These are phyloP conservation scores for Pseudohalonectria lignicola DNA, from an alignment of 2,329 filamentous ascomycete genomes.

Conservation along the genomic window DNA sequence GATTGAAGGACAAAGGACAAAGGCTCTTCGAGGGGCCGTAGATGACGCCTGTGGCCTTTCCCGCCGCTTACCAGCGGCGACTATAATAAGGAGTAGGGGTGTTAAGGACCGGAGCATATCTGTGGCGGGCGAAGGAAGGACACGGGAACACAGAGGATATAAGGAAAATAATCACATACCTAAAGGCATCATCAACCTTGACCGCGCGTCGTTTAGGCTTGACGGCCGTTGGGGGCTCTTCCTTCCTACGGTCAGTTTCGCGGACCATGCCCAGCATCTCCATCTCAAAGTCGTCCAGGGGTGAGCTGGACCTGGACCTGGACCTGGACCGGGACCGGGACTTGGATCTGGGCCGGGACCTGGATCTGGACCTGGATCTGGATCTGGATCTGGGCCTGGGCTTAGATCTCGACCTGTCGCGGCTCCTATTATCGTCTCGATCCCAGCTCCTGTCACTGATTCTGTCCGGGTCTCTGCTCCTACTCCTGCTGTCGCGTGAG, in stretches of 20 bases:
- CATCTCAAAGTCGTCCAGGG: conserved; percentile 11
- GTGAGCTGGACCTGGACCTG: conserved; percentile 10
- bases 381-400: background rate
- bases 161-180: background rate
- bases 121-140: background rate
- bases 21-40: background rate
- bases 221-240: background rate
- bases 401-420: no score
- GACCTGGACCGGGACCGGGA: background rate
- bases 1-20: no score
- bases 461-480: no score
- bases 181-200: conserved; percentile 2
- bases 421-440: no score
- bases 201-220: conserved; percentile 1
- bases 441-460: no score
- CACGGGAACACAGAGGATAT: background rate
- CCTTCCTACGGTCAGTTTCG: conserved; percentile 7
- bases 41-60: background rate
- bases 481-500: no score
- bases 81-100: background rate
- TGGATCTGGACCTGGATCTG: background rate
- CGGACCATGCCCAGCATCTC: conserved; percentile 14
- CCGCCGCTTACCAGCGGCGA: conserved; percentile 1
- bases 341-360: no score
- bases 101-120: background rate